These are phyloP conservation scores for Tylopilus vinaceipallidus DNA, from an alignment of 768 basidiomycete species.

Conservation along the genomic window DNA sequence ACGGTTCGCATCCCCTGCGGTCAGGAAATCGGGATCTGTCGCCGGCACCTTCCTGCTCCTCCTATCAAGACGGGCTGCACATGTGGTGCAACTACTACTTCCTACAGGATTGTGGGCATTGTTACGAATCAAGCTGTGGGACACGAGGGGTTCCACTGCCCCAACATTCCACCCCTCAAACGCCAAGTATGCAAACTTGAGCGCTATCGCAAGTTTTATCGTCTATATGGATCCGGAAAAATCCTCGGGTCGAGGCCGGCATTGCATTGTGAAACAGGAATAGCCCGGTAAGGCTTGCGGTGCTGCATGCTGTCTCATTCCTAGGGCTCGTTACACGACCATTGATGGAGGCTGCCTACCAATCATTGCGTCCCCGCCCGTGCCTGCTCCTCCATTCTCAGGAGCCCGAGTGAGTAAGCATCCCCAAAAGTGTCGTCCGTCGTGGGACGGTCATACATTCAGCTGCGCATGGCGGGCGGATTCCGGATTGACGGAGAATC, in stretches of 20 bases:
- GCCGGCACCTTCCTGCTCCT: not conserved
- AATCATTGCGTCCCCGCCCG: not conserved
- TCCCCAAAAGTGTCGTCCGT: not conserved
- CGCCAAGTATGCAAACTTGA: conserved; percentile 6
- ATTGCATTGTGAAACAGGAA: not conserved
- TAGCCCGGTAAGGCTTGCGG: not conserved
- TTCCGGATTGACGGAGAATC: not conserved
- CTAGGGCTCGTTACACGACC: not conserved
- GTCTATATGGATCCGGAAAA: not conserved
- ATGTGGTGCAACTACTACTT: not conserved
- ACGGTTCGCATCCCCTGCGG: conserved; percentile 1
- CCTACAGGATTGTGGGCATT: not conserved
- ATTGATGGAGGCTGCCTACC: not conserved
- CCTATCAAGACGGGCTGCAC: not conserved
- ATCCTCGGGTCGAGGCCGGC: not conserved
- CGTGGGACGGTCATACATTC: no score
- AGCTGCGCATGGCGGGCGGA: not conserved
- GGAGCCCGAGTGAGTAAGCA: not conserved
- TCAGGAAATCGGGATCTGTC: not conserved
- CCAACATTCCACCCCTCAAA: conserved; percentile 12
- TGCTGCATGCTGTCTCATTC: not conserved
- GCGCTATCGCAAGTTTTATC: not conserved
- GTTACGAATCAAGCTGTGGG: not conserved
- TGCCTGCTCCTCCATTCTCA: not conserved
- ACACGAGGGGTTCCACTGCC: not conserved